Evolutionary conservation across 345 rosid species (phyloP).

Genomic region (Iberis pinnata): DNA sequence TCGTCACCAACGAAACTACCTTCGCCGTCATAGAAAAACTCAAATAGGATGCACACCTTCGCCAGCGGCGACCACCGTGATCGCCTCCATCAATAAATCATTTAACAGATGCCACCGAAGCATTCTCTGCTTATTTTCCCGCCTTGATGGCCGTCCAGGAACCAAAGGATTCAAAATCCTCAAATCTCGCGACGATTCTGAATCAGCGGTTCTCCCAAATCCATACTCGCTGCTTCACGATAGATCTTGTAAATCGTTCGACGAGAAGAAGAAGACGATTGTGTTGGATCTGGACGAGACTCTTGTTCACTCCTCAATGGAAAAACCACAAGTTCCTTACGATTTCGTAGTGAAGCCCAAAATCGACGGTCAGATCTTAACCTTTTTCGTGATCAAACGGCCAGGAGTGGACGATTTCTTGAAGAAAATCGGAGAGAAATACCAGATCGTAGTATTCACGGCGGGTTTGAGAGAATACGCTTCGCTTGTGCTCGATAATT

Average conservation of each 20-base stretch:
- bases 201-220: not conserved
- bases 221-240: constrained; percentile 16
- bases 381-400: constrained; percentile 72
- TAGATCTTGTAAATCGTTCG: constrained; percentile 26
- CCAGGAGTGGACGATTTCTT: constrained; percentile 76
- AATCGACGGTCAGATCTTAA: constrained; percentile 53
- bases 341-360: constrained; percentile 62
- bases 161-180: constrained; percentile 55
- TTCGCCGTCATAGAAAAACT: constrained; percentile 32
- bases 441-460: constrained; percentile 76
- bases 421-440: constrained; percentile 44
- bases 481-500: constrained; percentile 53
- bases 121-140: constrained; percentile 58
- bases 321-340: constrained; percentile 50
- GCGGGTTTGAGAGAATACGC: constrained; percentile 85
- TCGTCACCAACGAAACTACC: constrained; percentile 27
- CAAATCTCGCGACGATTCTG: constrained; percentile 14
- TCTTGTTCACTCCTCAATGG: constrained; percentile 66
- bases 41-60: constrained; percentile 31
- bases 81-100: constrained; percentile 59
- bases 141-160: constrained; percentile 28
- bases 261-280: constrained; percentile 45
- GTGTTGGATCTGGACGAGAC: constrained; percentile 93
- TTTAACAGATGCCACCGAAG: constrained; percentile 54
- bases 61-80: constrained; percentile 33